Percentiles rank a stretch among this genome's conserved stretches.
phyloP scores from a whole-genome alignment of 139 green algal species.

The Micractinium conductrix region DNA sequence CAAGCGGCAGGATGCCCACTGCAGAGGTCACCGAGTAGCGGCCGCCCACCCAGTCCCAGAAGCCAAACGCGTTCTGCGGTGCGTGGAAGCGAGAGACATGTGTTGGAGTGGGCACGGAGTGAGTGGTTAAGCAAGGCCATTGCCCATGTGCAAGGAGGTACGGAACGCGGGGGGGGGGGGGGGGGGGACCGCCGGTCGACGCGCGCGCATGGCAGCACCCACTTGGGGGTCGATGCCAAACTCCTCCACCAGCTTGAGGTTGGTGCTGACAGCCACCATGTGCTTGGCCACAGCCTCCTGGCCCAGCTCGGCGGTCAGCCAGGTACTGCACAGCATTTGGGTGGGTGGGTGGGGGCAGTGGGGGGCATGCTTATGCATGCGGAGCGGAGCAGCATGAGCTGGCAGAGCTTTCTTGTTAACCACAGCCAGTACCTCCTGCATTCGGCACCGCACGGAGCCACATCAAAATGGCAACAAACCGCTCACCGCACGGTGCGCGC shows the following conservation, averaged over 20 bases:
- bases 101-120: neutral
- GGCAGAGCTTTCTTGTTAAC: too few species aligned
- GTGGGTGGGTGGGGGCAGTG: too few species aligned
- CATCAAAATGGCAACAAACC: too few species aligned
- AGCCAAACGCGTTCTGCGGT: constrained; percentile 94
- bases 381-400: too few species aligned
- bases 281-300: constrained; percentile 85
- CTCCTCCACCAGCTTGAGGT: constrained; percentile 98
- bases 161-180: neutral
- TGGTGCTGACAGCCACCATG: constrained; percentile 87
- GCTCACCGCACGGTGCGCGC: constrained; percentile 87
- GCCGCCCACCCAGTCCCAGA: constrained; percentile 99
- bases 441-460: too few species aligned
- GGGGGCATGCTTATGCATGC: too few species aligned
- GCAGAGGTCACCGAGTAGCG: constrained; percentile 96
- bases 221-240: constrained; percentile 97
- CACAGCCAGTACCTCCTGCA: too few species aligned
- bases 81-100: neutral
- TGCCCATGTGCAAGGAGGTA: too few species aligned
- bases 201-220: neutral
- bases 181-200: neutral
- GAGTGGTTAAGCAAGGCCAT: neutral
- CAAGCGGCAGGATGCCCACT: constrained; percentile 95
- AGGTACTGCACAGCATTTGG: constrained; percentile 48
- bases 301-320: constrained; percentile 84